Evolutionary conservation across 306 rosid genomes (phyloP).

Genomic region (Vigna nakashimae): DNA sequence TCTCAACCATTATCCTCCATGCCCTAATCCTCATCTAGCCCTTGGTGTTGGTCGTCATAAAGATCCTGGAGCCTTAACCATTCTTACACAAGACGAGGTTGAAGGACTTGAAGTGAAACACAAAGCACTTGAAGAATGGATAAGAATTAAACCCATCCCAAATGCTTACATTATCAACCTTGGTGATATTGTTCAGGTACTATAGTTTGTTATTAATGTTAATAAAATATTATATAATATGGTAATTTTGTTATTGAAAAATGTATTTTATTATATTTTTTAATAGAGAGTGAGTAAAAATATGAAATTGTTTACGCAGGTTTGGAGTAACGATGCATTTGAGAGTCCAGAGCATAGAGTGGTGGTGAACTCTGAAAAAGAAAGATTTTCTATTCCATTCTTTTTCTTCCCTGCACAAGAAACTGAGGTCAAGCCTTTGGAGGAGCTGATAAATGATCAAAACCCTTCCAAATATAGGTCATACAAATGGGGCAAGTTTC

Average conservation of each 20-base stretch:
- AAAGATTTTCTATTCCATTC: slow-evolving; percentile 71
- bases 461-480: slow-evolving; percentile 60
- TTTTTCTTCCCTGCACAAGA: slow-evolving; percentile 62
- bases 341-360: slow-evolving; percentile 83
- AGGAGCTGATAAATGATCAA: slow-evolving; percentile 54
- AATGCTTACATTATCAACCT: slow-evolving; percentile 65
- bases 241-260: no score
- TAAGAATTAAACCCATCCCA: slow-evolving; percentile 60
- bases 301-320: slow-evolving; percentile 44
- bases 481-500: slow-evolving; percentile 69
- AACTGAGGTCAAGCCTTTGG: slow-evolving; percentile 63
- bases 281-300: no score
- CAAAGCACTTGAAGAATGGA: slow-evolving; percentile 68
- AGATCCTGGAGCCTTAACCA: slow-evolving; percentile 61
- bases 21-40: slow-evolving; percentile 67
- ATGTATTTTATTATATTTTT: no score
- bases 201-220: no score
- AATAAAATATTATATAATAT: no score
- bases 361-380: slow-evolving; percentile 66
- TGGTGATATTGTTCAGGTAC: slow-evolving; percentile 67
- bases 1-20: slow-evolving; percentile 70
- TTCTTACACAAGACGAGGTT: slow-evolving; percentile 72
- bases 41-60: slow-evolving; percentile 75
- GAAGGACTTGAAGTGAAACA: slow-evolving; percentile 73
- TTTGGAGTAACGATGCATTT: slow-evolving; percentile 82